Evolutionary conservation across 495 filamentous ascomycete species (phyloP).

Genomic region (Penicillium bovifimosum): DNA sequence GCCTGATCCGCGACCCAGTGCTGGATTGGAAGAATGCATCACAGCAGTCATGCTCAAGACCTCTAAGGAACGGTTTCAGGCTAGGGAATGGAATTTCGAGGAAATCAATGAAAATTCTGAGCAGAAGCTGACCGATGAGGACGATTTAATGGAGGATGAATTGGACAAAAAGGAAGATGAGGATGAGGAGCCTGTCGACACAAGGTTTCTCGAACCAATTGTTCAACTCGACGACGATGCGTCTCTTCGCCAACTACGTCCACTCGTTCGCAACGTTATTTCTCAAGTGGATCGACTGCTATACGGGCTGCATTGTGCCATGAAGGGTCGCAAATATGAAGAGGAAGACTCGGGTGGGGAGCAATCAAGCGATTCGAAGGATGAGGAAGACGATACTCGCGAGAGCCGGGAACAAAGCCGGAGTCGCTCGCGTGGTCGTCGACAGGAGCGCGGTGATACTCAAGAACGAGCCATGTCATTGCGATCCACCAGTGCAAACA

Average conservation of each 20-base stretch:
- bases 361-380: conserved; percentile 15
- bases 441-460: conserved; percentile 15
- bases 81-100: conserved; percentile 28
- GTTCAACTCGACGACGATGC: conserved; percentile 58
- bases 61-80: conserved; percentile 58
- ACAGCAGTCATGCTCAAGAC: conserved; percentile 53
- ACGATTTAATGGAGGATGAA: conserved; percentile 1
- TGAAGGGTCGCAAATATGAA: conserved; percentile 36
- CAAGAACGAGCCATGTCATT: neutral
- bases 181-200: conserved; percentile 11
- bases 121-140: neutral
- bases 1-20: conserved; percentile 45
- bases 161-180: conserved; percentile 8
- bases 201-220: conserved; percentile 31
- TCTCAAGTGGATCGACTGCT: conserved; percentile 61
- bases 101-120: neutral
- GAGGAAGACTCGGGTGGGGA: conserved; percentile 21
- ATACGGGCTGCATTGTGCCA: conserved; percentile 57
- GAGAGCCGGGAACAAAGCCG: conserved; percentile 7
- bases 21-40: conserved; percentile 60
- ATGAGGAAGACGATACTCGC: conserved; percentile 12
- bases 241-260: conserved; percentile 54
- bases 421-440: conserved; percentile 29
- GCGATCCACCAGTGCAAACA: conserved; percentile 8
- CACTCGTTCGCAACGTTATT: conserved; percentile 59